Evolutionary conservation across 1,284 basidiomycete genomes (phyloP).

Genomic region (Gomphus sp.): DNA sequence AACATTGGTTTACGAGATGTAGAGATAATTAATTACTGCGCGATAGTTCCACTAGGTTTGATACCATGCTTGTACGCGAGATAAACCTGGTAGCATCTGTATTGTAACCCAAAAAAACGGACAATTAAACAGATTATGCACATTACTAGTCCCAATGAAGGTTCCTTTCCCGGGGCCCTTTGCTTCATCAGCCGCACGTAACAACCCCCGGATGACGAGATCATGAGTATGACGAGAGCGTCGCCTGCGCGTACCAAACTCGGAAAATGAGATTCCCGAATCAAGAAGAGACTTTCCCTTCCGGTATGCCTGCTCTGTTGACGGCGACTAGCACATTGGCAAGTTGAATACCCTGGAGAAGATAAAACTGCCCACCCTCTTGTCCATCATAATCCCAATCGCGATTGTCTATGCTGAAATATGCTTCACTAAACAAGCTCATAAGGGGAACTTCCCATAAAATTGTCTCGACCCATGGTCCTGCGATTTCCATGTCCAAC

Average conservation of each 20-base stretch:
- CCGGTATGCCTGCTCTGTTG: constrained; percentile 45
- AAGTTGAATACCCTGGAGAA: neutral
- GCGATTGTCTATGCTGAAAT: constrained; percentile 60
- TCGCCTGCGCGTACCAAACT: constrained; percentile 89
- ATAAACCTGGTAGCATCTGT: constrained; percentile 45
- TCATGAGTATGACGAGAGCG: constrained; percentile 78
- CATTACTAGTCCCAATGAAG: constrained; percentile 84
- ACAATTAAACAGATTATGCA: constrained; percentile 21
- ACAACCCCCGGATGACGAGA: constrained; percentile 62
- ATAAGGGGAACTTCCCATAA: constrained; percentile 96
- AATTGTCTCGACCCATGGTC: constrained; percentile 86
- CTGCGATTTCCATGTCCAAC: constrained; percentile 66
- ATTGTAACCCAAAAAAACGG: neutral
- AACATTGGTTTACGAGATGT: neutral
- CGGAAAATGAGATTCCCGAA: constrained; percentile 72
- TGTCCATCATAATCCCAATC: constrained; percentile 85
- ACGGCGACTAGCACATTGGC: constrained; percentile 20
- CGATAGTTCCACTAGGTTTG: constrained; percentile 75
- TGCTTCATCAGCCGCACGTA: constrained; percentile 51
- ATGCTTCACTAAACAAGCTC: constrained; percentile 77
- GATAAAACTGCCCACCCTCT: constrained; percentile 37
- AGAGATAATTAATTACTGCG: constrained; percentile 51
- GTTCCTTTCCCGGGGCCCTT: constrained; percentile 38
- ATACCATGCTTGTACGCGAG: constrained; percentile 70
- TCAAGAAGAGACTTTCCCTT: constrained; percentile 68